These are phyloP conservation scores for Acanthamoeba lenticulata DNA, from an alignment of 208 protist species.

Conservation along the genomic window DNA sequence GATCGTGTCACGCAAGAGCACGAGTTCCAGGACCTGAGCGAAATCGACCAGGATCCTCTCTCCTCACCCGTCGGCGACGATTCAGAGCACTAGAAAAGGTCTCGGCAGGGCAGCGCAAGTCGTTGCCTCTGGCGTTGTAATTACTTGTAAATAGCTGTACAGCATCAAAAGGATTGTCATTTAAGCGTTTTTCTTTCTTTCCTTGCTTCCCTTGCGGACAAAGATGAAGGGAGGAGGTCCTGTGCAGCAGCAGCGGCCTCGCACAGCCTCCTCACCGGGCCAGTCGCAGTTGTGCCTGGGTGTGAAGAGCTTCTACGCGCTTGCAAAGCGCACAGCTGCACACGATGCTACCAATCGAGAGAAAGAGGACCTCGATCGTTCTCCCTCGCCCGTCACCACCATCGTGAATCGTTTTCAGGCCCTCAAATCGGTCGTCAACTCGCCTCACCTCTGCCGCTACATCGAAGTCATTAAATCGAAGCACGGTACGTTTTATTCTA, in stretches of 20 bases:
- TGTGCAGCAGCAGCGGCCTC: not conserved
- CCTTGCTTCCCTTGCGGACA: not conserved
- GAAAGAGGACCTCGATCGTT: slow-evolving; percentile 5
- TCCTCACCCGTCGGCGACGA: not conserved
- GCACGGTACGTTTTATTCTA: slow-evolving; percentile 8
- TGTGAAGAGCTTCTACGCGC: slow-evolving; percentile 25
- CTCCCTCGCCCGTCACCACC: slow-evolving; percentile 18
- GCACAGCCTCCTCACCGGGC: not conserved
- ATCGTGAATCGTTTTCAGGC: slow-evolving; percentile 61
- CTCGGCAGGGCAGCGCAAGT: not conserved
- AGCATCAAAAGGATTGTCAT: not conserved
- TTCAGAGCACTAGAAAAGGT: not conserved
- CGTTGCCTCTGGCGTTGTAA: too few relatives aligned
- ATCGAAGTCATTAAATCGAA: slow-evolving; percentile 51
- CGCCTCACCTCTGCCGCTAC: slow-evolving; percentile 50
- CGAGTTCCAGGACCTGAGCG: not conserved
- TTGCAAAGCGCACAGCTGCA: not conserved
- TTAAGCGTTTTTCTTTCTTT: not conserved
- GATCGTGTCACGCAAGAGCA: too few relatives aligned
- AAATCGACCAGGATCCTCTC: not conserved
- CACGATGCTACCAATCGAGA: not conserved
- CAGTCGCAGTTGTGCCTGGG: slow-evolving; percentile 55
- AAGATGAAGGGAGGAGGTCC: not conserved
- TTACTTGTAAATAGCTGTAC: not conserved
- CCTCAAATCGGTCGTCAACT: not conserved